phyloP scores from a whole-genome alignment of 2,329 filamentous ascomycete species.

The Geosmithia morbida region DNA sequence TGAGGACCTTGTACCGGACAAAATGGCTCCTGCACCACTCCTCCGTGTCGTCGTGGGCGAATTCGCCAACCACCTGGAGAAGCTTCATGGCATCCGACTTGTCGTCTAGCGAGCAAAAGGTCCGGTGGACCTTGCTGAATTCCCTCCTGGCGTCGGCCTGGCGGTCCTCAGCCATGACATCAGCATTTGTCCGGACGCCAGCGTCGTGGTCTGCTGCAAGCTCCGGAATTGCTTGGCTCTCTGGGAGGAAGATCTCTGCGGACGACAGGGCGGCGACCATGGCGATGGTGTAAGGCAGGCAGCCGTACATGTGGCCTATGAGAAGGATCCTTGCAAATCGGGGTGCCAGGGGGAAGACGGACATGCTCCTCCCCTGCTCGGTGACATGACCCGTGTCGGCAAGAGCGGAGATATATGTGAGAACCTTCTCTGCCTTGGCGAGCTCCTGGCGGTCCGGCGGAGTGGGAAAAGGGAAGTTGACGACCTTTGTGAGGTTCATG shows the following conservation, averaged over 20 bases:
- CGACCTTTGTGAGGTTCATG: constrained; percentile 80
- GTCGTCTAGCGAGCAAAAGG: constrained; percentile 70
- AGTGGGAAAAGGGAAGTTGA: constrained; percentile 94
- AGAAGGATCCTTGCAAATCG: constrained; percentile 86
- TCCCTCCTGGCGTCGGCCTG: constrained; percentile 47
- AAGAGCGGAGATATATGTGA: constrained; percentile 76
- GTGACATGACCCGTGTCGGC: constrained; percentile 61
- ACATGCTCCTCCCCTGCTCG: constrained; percentile 64
- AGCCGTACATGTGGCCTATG: constrained; percentile 69
- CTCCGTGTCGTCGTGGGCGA: constrained; percentile 58
- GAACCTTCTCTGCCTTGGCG: constrained; percentile 69
- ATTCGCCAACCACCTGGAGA: constrained; percentile 77
- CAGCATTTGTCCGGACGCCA: constrained; percentile 45
- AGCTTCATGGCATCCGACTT: constrained; percentile 81
- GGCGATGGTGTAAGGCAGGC: constrained; percentile 74
- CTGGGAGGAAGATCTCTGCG: constrained; percentile 73
- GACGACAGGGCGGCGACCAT: constrained; percentile 81
- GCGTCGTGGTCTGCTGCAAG: constrained; percentile 29
- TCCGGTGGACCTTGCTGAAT: constrained; percentile 59
- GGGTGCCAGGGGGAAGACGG: constrained; percentile 79
- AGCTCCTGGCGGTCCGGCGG: constrained; percentile 66
- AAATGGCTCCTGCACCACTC: constrained; percentile 73
- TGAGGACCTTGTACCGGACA: constrained; percentile 73
- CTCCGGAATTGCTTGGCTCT: constrained; percentile 58
- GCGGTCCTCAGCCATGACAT: constrained; percentile 57